Evolutionary conservation across 768 basidiomycete species (phyloP).

Genomic region (Boletus tomentosulus): DNA sequence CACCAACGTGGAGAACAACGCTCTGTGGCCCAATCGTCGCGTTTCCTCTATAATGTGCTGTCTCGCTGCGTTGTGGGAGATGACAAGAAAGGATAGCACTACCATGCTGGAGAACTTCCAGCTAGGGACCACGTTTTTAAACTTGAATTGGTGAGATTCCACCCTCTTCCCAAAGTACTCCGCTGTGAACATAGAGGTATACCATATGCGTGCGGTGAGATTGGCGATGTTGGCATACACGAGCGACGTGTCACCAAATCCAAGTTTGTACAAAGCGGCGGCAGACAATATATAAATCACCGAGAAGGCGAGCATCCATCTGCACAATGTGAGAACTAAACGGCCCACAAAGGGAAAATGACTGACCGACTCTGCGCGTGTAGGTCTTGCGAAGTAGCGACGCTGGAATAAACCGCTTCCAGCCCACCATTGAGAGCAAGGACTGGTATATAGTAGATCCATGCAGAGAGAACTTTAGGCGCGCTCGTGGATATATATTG

Average conservation of each 20-base stretch:
- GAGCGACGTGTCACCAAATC: constrained; percentile 61
- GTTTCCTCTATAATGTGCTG: constrained; percentile 13
- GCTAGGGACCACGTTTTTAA: constrained; percentile 17
- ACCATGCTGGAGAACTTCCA: constrained; percentile 26
- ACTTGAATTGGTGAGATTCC: constrained; percentile 10
- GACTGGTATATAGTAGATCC: constrained; percentile 86
- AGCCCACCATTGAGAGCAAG: constrained; percentile 87
- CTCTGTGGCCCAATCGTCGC: constrained; percentile 12
- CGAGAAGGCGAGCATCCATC: constrained; percentile 81
- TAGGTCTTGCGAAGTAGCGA: constrained; percentile 64
- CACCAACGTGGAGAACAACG: constrained; percentile 18
- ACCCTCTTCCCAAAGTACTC: constrained; percentile 40
- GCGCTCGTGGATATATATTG: constrained; percentile 76
- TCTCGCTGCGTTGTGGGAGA: constrained; percentile 18
- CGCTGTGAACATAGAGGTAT: constrained; percentile 48
- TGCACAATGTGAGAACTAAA: constrained; percentile 17
- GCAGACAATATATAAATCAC: constrained; percentile 58
- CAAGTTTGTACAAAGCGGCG: constrained; percentile 41
- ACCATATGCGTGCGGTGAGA: constrained; percentile 57
- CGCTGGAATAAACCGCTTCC: constrained; percentile 86
- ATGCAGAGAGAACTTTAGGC: constrained; percentile 68
- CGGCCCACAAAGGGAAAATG: background rate
- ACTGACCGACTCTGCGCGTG: constrained; percentile 60
- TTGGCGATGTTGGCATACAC: constrained; percentile 77
- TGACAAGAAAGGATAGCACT: constrained; percentile 19